phyloP scores from a whole-genome alignment of 257 asterid species.

The Cynanchum wilfordii region DNA sequence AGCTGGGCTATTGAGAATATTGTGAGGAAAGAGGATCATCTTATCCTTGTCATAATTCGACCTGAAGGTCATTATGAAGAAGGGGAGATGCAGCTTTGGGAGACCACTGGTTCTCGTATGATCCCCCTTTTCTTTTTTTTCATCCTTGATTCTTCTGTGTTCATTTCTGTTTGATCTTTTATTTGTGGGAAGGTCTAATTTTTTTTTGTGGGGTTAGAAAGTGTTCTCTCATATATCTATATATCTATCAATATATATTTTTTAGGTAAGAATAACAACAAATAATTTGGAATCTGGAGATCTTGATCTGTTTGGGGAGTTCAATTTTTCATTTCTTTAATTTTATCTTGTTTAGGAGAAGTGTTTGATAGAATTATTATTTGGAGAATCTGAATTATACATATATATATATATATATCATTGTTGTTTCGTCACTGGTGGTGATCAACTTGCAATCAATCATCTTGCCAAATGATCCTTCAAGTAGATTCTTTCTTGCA shows the following conservation, averaged over 20 bases:
- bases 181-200: neutral
- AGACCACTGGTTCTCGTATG: constrained; percentile 90
- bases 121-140: neutral
- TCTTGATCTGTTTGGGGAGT: neutral
- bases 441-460: neutral
- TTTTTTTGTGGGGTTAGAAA: neutral
- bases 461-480: neutral
- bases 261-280: constrained; percentile 3
- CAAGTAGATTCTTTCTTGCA: neutral
- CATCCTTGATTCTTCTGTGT: neutral
- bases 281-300: neutral
- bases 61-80: constrained; percentile 63
- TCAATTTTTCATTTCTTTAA: neutral
- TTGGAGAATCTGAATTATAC: neutral
- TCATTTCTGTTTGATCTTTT: neutral
- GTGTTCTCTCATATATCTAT: neutral
- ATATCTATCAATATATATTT: neutral
- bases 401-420: neutral
- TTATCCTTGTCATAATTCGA: constrained; percentile 56
- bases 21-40: constrained; percentile 62
- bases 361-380: neutral
- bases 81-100: constrained; percentile 98
- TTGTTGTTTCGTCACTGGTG: neutral
- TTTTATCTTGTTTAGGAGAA: neutral
- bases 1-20: constrained; percentile 69